Evolutionary conservation across 2,329 filamentous ascomycete species (phyloP).

Genomic region (Sphaerulina musiva): DNA sequence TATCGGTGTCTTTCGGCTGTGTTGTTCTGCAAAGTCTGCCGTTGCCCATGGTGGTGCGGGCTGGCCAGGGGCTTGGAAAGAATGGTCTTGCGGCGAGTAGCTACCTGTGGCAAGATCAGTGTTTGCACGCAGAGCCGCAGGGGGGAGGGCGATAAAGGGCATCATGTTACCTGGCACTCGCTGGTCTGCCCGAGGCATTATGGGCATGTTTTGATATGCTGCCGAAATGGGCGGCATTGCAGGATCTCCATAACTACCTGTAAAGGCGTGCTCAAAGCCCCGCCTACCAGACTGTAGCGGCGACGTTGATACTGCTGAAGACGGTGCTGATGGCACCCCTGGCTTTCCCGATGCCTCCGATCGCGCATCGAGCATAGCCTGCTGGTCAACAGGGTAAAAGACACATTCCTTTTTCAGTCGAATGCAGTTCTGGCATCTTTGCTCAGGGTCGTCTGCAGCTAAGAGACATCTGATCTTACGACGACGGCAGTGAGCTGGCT

Average conservation of each 20-base stretch:
- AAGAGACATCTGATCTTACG: constrained; percentile 90
- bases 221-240: constrained; percentile 13
- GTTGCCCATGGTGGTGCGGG: constrained; percentile 3
- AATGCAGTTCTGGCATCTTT: constrained; percentile 86
- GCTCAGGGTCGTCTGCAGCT: constrained; percentile 63
- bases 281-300: constrained; percentile 15
- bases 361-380: constrained; percentile 25
- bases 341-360: constrained; percentile 22
- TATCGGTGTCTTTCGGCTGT: constrained; percentile 5
- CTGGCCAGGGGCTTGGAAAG: background rate
- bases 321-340: constrained; percentile 20
- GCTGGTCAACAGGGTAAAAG: constrained; percentile 73
- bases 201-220: constrained; percentile 15
- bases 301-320: constrained; percentile 26
- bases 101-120: constrained; percentile 3
- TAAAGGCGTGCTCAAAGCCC: constrained; percentile 10
- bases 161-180: constrained; percentile 8
- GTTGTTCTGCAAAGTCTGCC: constrained; percentile 3
- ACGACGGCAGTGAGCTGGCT: constrained; percentile 75
- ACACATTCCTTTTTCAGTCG: constrained; percentile 90
- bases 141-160: background rate
- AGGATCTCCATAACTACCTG: background rate
- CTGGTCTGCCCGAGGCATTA: constrained; percentile 12
- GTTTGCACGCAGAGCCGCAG: background rate
- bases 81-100: constrained; percentile 8